Percentiles rank a stretch among this genome's conserved stretches.
Conservation (phyloP, 768 basidiomycete genomes). For the Nevesoporus exiguus region DNA sequence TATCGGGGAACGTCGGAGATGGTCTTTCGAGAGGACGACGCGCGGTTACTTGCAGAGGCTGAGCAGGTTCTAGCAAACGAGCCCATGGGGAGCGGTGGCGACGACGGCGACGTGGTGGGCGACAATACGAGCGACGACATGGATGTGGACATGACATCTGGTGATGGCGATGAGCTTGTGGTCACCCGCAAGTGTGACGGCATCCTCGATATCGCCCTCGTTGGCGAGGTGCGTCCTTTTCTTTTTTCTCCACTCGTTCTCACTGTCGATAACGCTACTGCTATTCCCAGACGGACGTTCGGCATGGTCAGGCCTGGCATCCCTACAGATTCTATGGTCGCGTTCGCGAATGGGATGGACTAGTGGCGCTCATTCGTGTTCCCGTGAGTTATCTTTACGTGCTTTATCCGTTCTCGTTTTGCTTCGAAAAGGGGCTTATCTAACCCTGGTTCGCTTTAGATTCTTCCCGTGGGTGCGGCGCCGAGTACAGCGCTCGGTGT, state of each 20-base stretch:
- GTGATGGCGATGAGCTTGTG: slow-evolving; percentile 21
- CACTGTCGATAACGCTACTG: neutral
- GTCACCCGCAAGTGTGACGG: slow-evolving; percentile 45
- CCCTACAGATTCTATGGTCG: slow-evolving; percentile 49
- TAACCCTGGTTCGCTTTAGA: slow-evolving; percentile 10
- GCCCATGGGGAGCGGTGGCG: slow-evolving; percentile 22
- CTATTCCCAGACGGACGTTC: slow-evolving; percentile 42
- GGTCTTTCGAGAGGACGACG: slow-evolving; percentile 27
- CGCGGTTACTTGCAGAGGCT: slow-evolving; percentile 17
- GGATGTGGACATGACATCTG: slow-evolving; percentile 25
- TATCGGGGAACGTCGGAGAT: slow-evolving; percentile 29
- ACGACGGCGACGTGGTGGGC: slow-evolving; percentile 27
- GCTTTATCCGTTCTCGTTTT: neutral
- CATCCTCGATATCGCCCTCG: slow-evolving; percentile 57
- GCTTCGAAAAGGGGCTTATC: neutral
- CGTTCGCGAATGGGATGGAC: slow-evolving; percentile 56
- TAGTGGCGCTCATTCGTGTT: slow-evolving; percentile 50
- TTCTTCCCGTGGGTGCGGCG: neutral
- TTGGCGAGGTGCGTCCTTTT: slow-evolving; percentile 46
- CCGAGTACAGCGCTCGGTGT: slow-evolving; percentile 14
- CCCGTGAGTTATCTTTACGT: slow-evolving; percentile 24
- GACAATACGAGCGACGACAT: slow-evolving; percentile 27
- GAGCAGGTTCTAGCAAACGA: slow-evolving; percentile 12
- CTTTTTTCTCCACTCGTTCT: neutral
- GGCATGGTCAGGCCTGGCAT: slow-evolving; percentile 47